Evolutionary conservation across 495 filamentous ascomycete genomes (phyloP).

Genomic region (Talaromyces thailandensis): DNA sequence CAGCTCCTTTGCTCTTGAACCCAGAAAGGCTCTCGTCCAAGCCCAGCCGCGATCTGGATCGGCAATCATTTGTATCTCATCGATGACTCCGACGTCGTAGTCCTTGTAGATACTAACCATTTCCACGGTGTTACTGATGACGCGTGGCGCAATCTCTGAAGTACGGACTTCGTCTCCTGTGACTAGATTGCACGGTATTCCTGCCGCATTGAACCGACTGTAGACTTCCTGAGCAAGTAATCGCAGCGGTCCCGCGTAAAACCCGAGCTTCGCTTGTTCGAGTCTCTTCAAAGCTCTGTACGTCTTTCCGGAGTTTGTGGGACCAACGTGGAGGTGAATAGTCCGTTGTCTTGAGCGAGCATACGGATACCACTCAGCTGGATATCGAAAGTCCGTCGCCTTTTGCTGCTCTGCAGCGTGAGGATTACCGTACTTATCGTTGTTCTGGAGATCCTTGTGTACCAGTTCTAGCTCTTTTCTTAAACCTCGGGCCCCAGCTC

Average conservation of each 20-base stretch:
- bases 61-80: slow-evolving; percentile 97
- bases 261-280: slow-evolving; percentile 61
- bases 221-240: slow-evolving; percentile 92
- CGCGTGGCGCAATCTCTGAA: slow-evolving; percentile 36
- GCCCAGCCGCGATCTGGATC: slow-evolving; percentile 80
- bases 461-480: slow-evolving; percentile 47
- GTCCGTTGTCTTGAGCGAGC: slow-evolving; percentile 71
- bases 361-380: slow-evolving; percentile 82
- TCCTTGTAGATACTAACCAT: slow-evolving; percentile 68
- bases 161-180: slow-evolving; percentile 83
- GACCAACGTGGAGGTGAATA: slow-evolving; percentile 89
- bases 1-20: slow-evolving; percentile 74
- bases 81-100: slow-evolving; percentile 89
- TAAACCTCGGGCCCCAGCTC: slow-evolving; percentile 37
- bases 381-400: slow-evolving; percentile 72
- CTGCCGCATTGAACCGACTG: slow-evolving; percentile 65
- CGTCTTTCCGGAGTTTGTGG: slow-evolving; percentile 97
- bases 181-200: slow-evolving; percentile 65
- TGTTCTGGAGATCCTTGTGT: slow-evolving; percentile 41
- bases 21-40: slow-evolving; percentile 90
- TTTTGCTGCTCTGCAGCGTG: slow-evolving; percentile 50
- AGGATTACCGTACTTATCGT: slow-evolving; percentile 29
- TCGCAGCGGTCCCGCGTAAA: slow-evolving; percentile 87
- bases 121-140: slow-evolving; percentile 88
- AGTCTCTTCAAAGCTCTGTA: slow-evolving; percentile 89